Evolutionary conservation across 768 basidiomycete genomes (phyloP).

Genomic region (Ramaria sp.): DNA sequence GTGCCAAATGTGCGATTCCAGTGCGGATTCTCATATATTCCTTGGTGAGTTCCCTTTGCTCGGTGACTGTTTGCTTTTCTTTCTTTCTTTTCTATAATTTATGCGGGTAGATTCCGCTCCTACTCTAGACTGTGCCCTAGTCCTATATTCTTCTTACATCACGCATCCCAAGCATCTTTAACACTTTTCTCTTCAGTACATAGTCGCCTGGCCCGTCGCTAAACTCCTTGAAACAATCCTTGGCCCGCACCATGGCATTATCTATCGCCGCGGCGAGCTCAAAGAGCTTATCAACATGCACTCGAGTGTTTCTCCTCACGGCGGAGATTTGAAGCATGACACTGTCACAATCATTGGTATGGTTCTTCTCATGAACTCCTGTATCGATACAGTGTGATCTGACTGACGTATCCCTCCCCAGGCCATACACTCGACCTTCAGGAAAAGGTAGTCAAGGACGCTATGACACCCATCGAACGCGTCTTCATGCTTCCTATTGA

Average conservation of each 20-base stretch:
- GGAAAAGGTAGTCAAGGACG: slow-evolving; percentile 68
- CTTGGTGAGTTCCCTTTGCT: slow-evolving; percentile 30
- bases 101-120: background rate
- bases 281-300: slow-evolving; percentile 91
- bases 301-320: slow-evolving; percentile 51
- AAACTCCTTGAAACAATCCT: slow-evolving; percentile 69
- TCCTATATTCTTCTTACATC: background rate
- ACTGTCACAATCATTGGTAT: slow-evolving; percentile 87
- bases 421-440: slow-evolving; percentile 55
- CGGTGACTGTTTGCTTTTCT: background rate
- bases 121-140: background rate
- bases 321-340: slow-evolving; percentile 78
- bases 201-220: slow-evolving; percentile 79
- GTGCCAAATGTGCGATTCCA: slow-evolving; percentile 73
- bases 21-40: slow-evolving; percentile 58
- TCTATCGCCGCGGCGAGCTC: slow-evolving; percentile 76
- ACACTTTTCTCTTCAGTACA: slow-evolving; percentile 34
- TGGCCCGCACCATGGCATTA: slow-evolving; percentile 82
- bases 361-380: slow-evolving; percentile 23
- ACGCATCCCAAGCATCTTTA: background rate
- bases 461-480: slow-evolving; percentile 69
- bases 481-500: slow-evolving; percentile 88
- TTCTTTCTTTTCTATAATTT: background rate
- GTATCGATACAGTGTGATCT: too few species aligned
- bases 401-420: background rate